Conservation (phyloP, 2,329 filamentous ascomycete species). For the Cadophora sp. region DNA sequence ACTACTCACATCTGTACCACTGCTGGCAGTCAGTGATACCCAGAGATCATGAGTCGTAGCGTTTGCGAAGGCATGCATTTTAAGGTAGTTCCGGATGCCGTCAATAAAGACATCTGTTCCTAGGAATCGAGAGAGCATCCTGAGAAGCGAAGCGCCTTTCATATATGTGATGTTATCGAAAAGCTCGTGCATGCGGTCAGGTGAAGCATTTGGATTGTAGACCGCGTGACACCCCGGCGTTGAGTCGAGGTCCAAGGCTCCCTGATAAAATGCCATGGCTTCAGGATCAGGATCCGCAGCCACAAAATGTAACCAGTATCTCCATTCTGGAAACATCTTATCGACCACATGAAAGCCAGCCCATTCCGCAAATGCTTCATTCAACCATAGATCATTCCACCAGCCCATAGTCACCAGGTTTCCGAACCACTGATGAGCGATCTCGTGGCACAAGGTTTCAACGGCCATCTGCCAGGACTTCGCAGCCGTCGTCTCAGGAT, state of each 20-base stretch:
- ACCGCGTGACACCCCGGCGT: slow-evolving; percentile 28
- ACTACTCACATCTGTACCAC: slow-evolving; percentile 70
- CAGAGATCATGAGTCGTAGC: slow-evolving; percentile 67
- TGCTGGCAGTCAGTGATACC: slow-evolving; percentile 70
- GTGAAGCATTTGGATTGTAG: slow-evolving; percentile 24
- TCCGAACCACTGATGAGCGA: slow-evolving; percentile 79
- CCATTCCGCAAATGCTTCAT: slow-evolving; percentile 78
- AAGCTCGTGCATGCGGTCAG: slow-evolving; percentile 64
- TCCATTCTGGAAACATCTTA: slow-evolving; percentile 24
- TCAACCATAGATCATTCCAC: slow-evolving; percentile 77
- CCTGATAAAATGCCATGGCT: slow-evolving; percentile 21
- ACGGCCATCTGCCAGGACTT: slow-evolving; percentile 7
- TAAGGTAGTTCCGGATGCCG: slow-evolving; percentile 71
- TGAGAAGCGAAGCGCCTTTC: slow-evolving; percentile 73
- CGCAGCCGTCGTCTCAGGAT: slow-evolving; percentile 16
- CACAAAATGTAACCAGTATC: slow-evolving; percentile 19
- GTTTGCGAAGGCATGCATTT: slow-evolving; percentile 74
- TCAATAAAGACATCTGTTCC: slow-evolving; percentile 74
- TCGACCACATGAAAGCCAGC: slow-evolving; percentile 31
- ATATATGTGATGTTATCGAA: slow-evolving; percentile 78
- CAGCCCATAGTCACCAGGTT: slow-evolving; percentile 79
- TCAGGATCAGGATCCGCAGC: slow-evolving; percentile 5
- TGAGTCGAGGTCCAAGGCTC: slow-evolving; percentile 28
- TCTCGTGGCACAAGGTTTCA: slow-evolving; percentile 70
- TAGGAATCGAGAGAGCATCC: slow-evolving; percentile 76